These are phyloP conservation scores for Lasiodiplodia theobromae DNA, from an alignment of 2,329 filamentous ascomycete genomes.

Conservation along the genomic window DNA sequence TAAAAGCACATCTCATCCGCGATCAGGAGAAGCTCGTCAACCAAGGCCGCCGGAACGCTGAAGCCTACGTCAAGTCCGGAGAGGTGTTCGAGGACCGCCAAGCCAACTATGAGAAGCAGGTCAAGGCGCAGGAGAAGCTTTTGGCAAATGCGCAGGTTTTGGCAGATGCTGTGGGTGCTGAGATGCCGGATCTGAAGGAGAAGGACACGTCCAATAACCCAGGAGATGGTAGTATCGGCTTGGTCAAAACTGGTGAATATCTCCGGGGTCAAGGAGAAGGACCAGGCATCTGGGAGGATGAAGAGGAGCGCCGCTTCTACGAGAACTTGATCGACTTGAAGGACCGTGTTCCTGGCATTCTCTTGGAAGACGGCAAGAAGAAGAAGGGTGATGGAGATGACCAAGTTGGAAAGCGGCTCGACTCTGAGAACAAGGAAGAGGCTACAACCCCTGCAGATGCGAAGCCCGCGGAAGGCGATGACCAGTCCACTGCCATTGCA, in stretches of 20 bases:
- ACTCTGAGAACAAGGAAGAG: constrained; percentile 52
- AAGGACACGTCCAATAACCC: constrained; percentile 73
- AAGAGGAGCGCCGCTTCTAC: constrained; percentile 97
- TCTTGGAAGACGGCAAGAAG: constrained; percentile 94
- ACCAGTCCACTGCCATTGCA: constrained; percentile 90
- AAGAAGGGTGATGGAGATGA: constrained; percentile 87
- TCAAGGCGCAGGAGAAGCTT: constrained; percentile 90
- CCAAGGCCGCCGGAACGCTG: constrained; percentile 92
- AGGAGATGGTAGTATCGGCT: constrained; percentile 80
- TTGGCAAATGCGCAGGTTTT: constrained; percentile 89
- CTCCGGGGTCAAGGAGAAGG: constrained; percentile 88
- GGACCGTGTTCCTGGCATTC: constrained; percentile 90
- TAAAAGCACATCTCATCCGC: constrained; percentile 85
- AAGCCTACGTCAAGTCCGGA: constrained; percentile 97
- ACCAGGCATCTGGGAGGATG: constrained; percentile 97
- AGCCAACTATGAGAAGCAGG: constrained; percentile 90
- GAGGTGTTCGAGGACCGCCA: constrained; percentile 98
- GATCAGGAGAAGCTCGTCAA: constrained; percentile 88
- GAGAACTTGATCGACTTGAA: constrained; percentile 95
- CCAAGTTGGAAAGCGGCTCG: constrained; percentile 77
- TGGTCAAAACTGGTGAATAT: constrained; percentile 94
- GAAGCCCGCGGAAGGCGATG: constrained; percentile 70
- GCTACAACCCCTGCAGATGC: constrained; percentile 45
- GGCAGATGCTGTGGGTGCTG: constrained; percentile 83
- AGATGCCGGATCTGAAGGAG: constrained; percentile 93